These are phyloP conservation scores for Arctium lappa DNA, from an alignment of 129 eudicot genomes.

Conservation along the genomic window DNA sequence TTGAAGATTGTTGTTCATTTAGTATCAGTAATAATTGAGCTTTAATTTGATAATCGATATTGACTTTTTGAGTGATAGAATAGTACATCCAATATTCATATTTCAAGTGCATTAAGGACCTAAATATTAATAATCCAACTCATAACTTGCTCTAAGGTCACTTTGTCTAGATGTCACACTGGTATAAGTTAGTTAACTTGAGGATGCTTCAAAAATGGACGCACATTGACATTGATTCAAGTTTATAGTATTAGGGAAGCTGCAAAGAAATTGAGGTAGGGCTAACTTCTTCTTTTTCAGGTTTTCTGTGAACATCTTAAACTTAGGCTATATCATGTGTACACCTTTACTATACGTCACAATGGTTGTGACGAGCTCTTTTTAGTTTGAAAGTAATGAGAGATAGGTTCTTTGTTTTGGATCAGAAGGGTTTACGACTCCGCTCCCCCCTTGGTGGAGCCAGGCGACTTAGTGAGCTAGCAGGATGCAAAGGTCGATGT, in stretches of 20 bases:
- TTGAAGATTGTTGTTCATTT: neutral
- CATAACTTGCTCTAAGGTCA: neutral
- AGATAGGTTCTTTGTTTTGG: neutral
- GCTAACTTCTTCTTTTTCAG: neutral
- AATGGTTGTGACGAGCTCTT: neutral
- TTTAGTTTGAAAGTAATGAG: neutral
- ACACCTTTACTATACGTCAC: neutral
- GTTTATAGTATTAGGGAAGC: neutral
- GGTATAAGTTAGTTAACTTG: neutral
- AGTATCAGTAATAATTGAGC: neutral
- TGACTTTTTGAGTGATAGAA: neutral
- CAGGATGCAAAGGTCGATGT: neutral
- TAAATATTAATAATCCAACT: neutral
- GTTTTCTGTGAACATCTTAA: neutral
- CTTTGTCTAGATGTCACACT: neutral
- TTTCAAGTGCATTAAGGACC: neutral
- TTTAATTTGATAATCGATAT: neutral
- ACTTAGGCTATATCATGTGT: neutral
- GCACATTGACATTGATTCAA: neutral
- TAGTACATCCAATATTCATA: neutral
- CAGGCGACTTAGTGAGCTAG: neutral
- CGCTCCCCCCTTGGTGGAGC: neutral
- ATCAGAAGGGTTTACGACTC: neutral
- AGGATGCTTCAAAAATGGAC: neutral
- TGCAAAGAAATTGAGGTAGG: neutral